Evolutionary conservation across 2,329 filamentous ascomycete genomes (phyloP).

Genomic region (Penicillium sp.): DNA sequence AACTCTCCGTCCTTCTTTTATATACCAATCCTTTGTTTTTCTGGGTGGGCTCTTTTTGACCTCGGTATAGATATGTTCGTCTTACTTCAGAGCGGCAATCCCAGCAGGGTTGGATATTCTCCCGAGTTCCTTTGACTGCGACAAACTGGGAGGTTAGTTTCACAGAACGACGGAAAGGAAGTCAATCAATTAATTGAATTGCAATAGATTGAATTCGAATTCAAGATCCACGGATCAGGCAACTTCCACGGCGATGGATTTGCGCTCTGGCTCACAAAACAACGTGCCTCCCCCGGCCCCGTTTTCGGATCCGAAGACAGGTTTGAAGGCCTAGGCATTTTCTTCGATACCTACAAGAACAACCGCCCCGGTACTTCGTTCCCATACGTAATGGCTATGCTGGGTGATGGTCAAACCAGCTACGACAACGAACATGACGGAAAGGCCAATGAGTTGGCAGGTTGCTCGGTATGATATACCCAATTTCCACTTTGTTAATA

Average conservation of each 20-base stretch:
- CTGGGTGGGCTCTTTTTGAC: neutral
- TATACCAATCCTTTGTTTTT: neutral
- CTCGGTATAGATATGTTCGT: conserved; percentile 73
- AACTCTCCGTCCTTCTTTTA: neutral
- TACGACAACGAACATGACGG: conserved; percentile 96
- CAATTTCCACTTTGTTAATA: neutral
- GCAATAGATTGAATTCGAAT: conserved; percentile 77
- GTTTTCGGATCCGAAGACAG: conserved; percentile 86
- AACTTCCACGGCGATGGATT: conserved; percentile 94
- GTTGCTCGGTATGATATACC: conserved; percentile 73
- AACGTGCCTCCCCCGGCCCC: conserved; percentile 72
- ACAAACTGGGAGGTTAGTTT: conserved; percentile 83
- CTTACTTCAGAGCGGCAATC: conserved; percentile 87
- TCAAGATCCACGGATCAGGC: conserved; percentile 84
- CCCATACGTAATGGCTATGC: conserved; percentile 98
- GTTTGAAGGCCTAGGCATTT: conserved; percentile 92
- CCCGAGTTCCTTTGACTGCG: conserved; percentile 86
- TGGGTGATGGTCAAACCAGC: conserved; percentile 79
- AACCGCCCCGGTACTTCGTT: conserved; percentile 93
- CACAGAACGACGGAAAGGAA: neutral
- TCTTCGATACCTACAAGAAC: conserved; percentile 99
- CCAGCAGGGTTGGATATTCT: conserved; percentile 90
- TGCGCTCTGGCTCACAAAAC: conserved; percentile 96
- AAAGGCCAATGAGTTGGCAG: conserved; percentile 86
- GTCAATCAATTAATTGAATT: neutral